These are phyloP conservation scores for Trichophyton schoenleinii DNA, from an alignment of 2,329 filamentous ascomycete species.

Conservation along the genomic window DNA sequence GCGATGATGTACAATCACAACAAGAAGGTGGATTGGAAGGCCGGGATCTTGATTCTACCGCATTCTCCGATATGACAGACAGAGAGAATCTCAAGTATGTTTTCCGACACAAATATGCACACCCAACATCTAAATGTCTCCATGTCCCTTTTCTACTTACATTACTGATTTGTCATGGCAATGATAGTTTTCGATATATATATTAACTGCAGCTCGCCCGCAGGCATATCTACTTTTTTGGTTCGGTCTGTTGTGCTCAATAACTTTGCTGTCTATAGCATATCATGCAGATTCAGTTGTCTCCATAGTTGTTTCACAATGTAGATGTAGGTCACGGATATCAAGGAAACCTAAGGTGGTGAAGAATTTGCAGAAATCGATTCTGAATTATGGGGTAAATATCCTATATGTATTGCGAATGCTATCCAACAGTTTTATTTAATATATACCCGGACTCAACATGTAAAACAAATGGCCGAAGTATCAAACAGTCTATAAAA, in stretches of 20 bases:
- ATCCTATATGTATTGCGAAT: neutral
- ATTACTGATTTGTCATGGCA: neutral
- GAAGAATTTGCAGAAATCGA: no score
- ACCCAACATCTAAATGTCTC: neutral
- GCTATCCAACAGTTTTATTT: neutral
- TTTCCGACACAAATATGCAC: neutral
- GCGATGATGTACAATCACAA: constrained; percentile 38
- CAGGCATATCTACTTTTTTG: neutral
- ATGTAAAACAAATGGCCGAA: no score
- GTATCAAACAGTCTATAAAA: neutral
- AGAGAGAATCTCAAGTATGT: constrained; percentile 39
- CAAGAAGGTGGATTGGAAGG: constrained; percentile 36
- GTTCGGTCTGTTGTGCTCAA: no score
- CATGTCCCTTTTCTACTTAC: neutral
- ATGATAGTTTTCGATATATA: constrained; percentile 21
- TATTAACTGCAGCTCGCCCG: constrained; percentile 15
- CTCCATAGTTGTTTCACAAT: no score
- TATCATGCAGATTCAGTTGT: no score
- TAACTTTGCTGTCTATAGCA: no score
- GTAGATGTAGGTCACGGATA: no score
- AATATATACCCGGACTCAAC: neutral
- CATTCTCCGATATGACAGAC: constrained; percentile 44
- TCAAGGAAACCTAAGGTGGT: no score
- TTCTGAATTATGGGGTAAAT: no score
- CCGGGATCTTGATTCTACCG: constrained; percentile 38